Conservation (phyloP, 352 stramenopile genomes). For the Globisporangium apiculatum region DNA sequence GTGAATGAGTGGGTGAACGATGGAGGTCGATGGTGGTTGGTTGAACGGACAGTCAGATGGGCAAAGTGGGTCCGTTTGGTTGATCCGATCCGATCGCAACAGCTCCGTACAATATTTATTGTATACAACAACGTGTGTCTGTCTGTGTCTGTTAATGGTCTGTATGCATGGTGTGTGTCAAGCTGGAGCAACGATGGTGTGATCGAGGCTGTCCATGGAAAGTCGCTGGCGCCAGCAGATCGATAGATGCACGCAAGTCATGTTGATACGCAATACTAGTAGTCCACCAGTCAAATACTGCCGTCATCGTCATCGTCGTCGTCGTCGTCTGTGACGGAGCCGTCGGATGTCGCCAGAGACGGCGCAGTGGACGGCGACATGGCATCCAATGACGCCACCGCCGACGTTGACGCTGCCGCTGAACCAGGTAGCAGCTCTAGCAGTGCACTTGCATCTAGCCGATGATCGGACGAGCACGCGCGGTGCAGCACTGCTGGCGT, state of each 20-base stretch:
- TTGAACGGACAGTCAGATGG: too few relatives aligned
- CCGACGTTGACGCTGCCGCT: background rate
- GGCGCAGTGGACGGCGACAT: background rate
- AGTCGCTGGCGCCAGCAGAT: too few relatives aligned
- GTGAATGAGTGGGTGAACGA: background rate
- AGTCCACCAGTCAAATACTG: slow-evolving; percentile 5
- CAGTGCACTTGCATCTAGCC: slow-evolving; percentile 1
- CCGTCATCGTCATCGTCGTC: slow-evolving; percentile 1
- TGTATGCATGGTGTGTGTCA: background rate
- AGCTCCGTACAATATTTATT: background rate
- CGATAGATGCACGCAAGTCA: slow-evolving; percentile 1
- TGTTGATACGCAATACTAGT: too few relatives aligned
- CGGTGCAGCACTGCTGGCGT: slow-evolving; percentile 4
- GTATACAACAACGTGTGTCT: background rate
- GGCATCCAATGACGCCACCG: too few relatives aligned
- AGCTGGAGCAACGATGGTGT: too few relatives aligned
- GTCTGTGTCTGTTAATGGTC: background rate
- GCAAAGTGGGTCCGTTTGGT: too few relatives aligned
- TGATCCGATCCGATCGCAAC: too few relatives aligned
- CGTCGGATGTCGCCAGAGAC: slow-evolving; percentile 1
- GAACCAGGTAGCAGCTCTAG: background rate
- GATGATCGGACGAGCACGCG: slow-evolving; percentile 4
- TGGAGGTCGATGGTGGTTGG: background rate
- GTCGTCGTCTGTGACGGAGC: slow-evolving; percentile 2
- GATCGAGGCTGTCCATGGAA: too few relatives aligned